Conservation (phyloP, 495 filamentous ascomycete genomes). For the Trichoderma parareesei region DNA sequence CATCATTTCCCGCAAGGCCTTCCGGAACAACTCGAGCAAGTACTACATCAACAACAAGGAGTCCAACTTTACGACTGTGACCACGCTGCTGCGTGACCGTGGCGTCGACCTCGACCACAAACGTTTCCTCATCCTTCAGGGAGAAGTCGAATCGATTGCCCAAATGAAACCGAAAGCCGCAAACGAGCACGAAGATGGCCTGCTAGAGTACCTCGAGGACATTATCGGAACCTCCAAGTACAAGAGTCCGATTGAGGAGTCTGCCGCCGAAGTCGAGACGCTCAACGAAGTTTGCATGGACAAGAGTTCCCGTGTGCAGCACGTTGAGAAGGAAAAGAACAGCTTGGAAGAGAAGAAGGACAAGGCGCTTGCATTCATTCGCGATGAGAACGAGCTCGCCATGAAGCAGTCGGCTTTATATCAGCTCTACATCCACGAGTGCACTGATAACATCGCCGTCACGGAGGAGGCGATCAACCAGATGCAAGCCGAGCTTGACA, state of each 20-base stretch:
- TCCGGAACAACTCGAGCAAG: slow-evolving; percentile 96
- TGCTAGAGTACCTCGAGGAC: slow-evolving; percentile 95
- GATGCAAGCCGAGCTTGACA: slow-evolving; percentile 80
- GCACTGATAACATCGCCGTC: slow-evolving; percentile 77
- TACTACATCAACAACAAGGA: slow-evolving; percentile 89
- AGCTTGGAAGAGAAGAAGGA: slow-evolving; percentile 92
- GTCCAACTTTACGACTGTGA: slow-evolving; percentile 87
- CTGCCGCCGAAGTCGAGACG: slow-evolving; percentile 70
- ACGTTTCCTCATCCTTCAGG: slow-evolving; percentile 93
- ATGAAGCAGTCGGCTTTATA: slow-evolving; percentile 84
- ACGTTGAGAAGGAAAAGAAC: slow-evolving; percentile 95
- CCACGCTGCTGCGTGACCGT: slow-evolving; percentile 74
- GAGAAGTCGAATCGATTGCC: slow-evolving; percentile 96
- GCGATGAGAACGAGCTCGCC: slow-evolving; percentile 85
- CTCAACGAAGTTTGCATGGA: slow-evolving; percentile 92
- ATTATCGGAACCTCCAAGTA: slow-evolving; percentile 98
- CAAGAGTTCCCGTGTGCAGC: slow-evolving; percentile 88
- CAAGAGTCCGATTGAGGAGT: slow-evolving; percentile 92
- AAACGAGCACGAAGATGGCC: slow-evolving; percentile 90
- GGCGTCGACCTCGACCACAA: slow-evolving; percentile 97
- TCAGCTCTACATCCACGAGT: slow-evolving; percentile 82
- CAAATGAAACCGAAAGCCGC: slow-evolving; percentile 98
- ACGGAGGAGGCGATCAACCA: slow-evolving; percentile 84
- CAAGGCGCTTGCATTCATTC: slow-evolving; percentile 79
- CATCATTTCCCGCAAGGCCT: slow-evolving; percentile 82